These are phyloP conservation scores for Heritiera littoralis DNA, from an alignment of 345 rosid species.

Conservation along the genomic window DNA sequence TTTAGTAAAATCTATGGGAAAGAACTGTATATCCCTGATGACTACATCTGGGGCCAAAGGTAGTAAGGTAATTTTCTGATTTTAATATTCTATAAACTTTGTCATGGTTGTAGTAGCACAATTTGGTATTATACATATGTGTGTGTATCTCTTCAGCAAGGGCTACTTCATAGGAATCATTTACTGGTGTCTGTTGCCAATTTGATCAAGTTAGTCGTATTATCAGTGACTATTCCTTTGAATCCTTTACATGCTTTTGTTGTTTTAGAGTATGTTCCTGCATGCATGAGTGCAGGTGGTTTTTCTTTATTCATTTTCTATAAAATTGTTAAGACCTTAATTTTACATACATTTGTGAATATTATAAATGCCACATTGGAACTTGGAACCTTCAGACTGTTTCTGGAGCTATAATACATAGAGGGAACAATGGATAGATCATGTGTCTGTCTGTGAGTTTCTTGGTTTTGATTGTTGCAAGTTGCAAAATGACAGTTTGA, in stretches of 20 bases:
- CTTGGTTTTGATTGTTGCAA: background rate
- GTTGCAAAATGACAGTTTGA: background rate
- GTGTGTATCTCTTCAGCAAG: background rate
- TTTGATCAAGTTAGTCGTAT: background rate
- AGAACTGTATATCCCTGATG: constrained; percentile 91
- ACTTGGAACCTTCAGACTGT: background rate
- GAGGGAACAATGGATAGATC: background rate
- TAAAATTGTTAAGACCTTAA: background rate
- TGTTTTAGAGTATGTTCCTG: background rate
- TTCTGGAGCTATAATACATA: background rate
- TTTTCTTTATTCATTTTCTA: background rate
- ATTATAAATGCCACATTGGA: background rate
- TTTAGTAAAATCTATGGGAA: constrained; percentile 73
- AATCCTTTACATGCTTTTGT: background rate
- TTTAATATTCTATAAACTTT: background rate
- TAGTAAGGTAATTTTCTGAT: constrained; percentile 67
- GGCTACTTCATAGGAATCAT: background rate
- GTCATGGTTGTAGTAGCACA: background rate
- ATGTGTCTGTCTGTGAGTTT: background rate
- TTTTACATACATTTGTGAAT: background rate
- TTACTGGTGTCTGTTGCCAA: background rate
- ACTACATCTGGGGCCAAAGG: constrained; percentile 99
- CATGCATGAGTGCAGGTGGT: background rate
- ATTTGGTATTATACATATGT: background rate
- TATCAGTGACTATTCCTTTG: background rate